Base-by-base conservation (phyloP, 2,329 filamentous ascomycete genomes). In the Diaporthe longicolla region DNA sequence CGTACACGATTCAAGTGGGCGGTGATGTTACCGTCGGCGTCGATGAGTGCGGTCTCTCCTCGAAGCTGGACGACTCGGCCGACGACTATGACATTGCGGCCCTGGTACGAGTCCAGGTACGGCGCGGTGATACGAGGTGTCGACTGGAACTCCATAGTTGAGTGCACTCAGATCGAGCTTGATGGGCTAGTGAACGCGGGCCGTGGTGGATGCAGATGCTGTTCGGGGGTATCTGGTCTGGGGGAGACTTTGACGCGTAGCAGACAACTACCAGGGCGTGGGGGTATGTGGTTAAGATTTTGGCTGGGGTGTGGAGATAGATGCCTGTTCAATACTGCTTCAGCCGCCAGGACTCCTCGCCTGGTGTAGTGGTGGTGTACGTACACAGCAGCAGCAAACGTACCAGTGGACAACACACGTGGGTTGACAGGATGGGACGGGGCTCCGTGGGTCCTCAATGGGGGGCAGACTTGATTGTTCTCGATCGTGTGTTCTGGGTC, bases 31-130 rank as follows among this genome's bases (percentile, higher is more conserved):
- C 96, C 96, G 35, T 91, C 93, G 8, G 94, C 93, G 73, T 98
- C 95, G 40, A 98, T 89, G 8, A 91, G 91, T 0, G 95, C 96
- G 68, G 90, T 89, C 70, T 97, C 94, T 77, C 95, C 95, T 69
- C 92, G 92, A 32, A 98, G 87, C 79, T 97, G 92, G 5, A 90
- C 89, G 61, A 98, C 95, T 79, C 93, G 95, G 79, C 97, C 97
- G 7, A 97, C 88, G 72, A 98, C 87, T 79, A 95, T 95, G 76
- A 98, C 94, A 76, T 93, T 94, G 77, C 90, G 89, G 77, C 88
- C 87, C 77, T 92, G 88, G 85, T 95, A 97, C 80, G 88, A 88
- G 81, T 95, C 91, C 73, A 98, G 93, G 84, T 96, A 93, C 54
- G 89, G 85, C 70, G 93, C 93, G 63, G 94, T 94, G 82, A 98